Conservation (phyloP, 179 eudicot species). For the Amaranthus tricolor region DNA sequence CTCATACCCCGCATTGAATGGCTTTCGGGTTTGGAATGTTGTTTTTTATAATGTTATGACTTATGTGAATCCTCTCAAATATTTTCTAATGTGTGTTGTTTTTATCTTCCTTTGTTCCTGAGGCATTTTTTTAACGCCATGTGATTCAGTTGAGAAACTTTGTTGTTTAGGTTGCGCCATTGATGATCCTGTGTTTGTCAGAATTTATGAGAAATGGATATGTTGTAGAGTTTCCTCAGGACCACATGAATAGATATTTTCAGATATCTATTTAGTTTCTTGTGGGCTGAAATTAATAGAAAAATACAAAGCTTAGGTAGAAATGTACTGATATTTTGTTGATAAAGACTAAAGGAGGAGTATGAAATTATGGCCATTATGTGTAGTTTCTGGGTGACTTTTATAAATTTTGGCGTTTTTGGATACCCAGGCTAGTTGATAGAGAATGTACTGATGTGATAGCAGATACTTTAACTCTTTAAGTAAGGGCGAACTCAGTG, state of each 20-base stretch:
- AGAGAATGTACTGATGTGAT: constrained; percentile 4
- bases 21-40: too few species aligned
- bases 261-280: constrained; percentile 1
- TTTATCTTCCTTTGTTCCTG: background rate
- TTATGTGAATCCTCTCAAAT: too few species aligned
- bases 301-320: background rate
- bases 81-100: background rate
- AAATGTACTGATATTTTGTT: background rate
- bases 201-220: background rate
- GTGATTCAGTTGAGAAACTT: background rate
- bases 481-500: background rate
- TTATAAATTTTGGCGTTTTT: constrained; percentile 3
- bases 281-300: constrained; percentile 10
- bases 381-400: background rate
- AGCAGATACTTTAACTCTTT: too few species aligned
- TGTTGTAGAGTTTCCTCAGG: constrained; percentile 1
- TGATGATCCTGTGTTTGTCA: background rate
- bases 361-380: constrained; percentile 6
- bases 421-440: background rate
- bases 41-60: too few species aligned
- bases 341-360: background rate
- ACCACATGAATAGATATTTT: constrained; percentile 12
- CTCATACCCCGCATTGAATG: too few species aligned
- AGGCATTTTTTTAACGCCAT: background rate
- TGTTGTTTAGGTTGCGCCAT: background rate